phyloP scores from a whole-genome alignment of 2,329 filamentous ascomycete species.

The Thelonectria olida region DNA sequence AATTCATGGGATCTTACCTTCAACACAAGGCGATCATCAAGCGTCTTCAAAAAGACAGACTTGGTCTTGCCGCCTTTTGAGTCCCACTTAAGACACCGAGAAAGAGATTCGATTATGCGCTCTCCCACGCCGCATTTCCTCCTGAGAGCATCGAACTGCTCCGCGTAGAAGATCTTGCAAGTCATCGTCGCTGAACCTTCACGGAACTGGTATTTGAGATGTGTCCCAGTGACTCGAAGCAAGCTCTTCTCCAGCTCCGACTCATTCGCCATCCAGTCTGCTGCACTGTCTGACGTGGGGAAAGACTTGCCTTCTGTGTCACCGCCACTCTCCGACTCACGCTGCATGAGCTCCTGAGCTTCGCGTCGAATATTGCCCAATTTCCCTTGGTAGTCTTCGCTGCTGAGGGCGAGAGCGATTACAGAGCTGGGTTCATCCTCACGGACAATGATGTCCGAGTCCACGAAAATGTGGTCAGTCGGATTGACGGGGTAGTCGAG shows the following conservation, averaged over 20 bases:
- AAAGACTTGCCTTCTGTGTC: slow-evolving; percentile 43
- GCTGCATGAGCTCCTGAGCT: slow-evolving; percentile 54
- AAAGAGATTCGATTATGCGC: slow-evolving; percentile 93
- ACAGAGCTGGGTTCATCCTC: slow-evolving; percentile 98
- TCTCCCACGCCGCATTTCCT: slow-evolving; percentile 93
- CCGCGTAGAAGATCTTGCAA: slow-evolving; percentile 98
- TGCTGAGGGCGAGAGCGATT: slow-evolving; percentile 91
- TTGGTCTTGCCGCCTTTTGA: slow-evolving; percentile 98
- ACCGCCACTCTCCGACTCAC: slow-evolving; percentile 44
- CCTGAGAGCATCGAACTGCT: slow-evolving; percentile 95
- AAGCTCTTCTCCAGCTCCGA: slow-evolving; percentile 86
- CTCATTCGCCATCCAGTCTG: slow-evolving; percentile 62
- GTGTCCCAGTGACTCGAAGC: slow-evolving; percentile 84
- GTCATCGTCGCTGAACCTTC: slow-evolving; percentile 95
- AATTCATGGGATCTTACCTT: slow-evolving; percentile 59
- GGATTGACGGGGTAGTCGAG: slow-evolving; percentile 91
- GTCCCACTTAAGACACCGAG: slow-evolving; percentile 96
- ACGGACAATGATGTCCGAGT: slow-evolving; percentile 95
- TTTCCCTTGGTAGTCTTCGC: slow-evolving; percentile 86
- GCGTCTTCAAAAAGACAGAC: slow-evolving; percentile 94
- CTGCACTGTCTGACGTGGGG: slow-evolving; percentile 46
- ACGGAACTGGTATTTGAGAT: slow-evolving; percentile 94
- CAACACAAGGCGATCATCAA: slow-evolving; percentile 92
- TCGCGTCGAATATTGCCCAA: slow-evolving; percentile 71
- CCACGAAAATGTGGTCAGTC: slow-evolving; percentile 94